Evolutionary conservation across 2,329 filamentous ascomycete genomes (phyloP), one percentile per base, ranked within the genome.

Genomic region (Arthrobotrys musiformis): DNA sequence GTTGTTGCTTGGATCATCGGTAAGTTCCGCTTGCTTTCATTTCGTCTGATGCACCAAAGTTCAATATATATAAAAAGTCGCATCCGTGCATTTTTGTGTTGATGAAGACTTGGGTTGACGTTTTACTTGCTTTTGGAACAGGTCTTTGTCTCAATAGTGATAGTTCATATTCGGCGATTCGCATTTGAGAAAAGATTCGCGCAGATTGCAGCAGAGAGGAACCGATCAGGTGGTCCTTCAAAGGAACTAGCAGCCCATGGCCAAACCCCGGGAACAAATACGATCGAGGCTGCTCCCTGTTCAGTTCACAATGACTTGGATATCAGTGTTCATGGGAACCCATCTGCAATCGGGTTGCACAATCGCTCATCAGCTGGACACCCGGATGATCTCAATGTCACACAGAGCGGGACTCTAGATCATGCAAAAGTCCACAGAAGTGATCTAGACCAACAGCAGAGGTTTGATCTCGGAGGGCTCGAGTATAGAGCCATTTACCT

Each of bases 401-500:
- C 42, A 69, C 64, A 50, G 19, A 37, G 33, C 40, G 61, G 30
- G 17, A 15, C 54, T 42, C 42, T 37, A 26, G 61, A 66, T 13
- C 48, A 42, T 40, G 22, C 26, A 30, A 62, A 56, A n/a, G 58
- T n/a, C 19, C 64, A 70, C 56, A 63, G 72, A 15, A 50, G 72
- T 24, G 85, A 86, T 50, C 82, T 90, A 40, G 85, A 84, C 0
- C 84, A 84, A 19, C 85, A 86, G 13, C 87, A 90, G 79, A 85
- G 88, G 37, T 86, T 89, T 63, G 84, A 86, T 28, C 84, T 91
- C 0, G 89, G 90, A 26, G 89, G 89, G 0, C 87, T 86, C 69
- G 90, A 91, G 81, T 90, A 91, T 80, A 86, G 88, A 46, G 89
- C 90, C 15, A 85, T 91, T 19, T 86, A 86, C 56, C 82, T 91